Percentiles rank a stretch among this genome's conserved stretches.
phyloP scores from a whole-genome alignment of 192 early-diverging fungal genomes.

The Coemansia sp. region DNA sequence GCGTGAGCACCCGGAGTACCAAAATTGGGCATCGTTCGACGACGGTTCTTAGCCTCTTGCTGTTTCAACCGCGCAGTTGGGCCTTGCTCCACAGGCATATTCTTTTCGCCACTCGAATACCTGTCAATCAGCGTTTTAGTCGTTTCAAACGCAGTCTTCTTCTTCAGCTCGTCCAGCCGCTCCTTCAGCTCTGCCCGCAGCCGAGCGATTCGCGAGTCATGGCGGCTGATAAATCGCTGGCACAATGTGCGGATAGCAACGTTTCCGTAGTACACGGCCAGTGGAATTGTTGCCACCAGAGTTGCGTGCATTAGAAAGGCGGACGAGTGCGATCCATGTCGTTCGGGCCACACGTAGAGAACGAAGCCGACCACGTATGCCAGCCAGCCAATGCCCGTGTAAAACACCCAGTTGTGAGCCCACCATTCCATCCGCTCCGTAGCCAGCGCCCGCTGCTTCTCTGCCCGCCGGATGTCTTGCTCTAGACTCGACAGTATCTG shows the following conservation, averaged over 20 bases:
- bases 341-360: constrained; percentile 49
- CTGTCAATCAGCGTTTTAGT: constrained; percentile 87
- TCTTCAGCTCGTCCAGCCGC: constrained; percentile 91
- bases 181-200: constrained; percentile 63
- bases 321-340: constrained; percentile 18
- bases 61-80: not conserved
- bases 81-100: not conserved
- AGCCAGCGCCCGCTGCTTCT: constrained; percentile 35
- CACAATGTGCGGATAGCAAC: constrained; percentile 21
- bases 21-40: constrained; percentile 52
- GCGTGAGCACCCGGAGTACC: constrained; percentile 78
- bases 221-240: constrained; percentile 21
- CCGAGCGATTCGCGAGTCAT: constrained; percentile 30
- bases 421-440: constrained; percentile 31
- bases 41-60: constrained; percentile 33
- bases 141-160: constrained; percentile 86
- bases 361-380: constrained; percentile 33
- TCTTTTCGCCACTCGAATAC: constrained; percentile 62
- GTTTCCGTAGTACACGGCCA: constrained; percentile 46
- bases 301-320: constrained; percentile 21
- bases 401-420: constrained; percentile 41
- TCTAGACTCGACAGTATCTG: constrained; percentile 61
- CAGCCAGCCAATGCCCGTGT: constrained; percentile 38
- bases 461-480: constrained; percentile 55
- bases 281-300: constrained; percentile 19